phyloP scores from a whole-genome alignment of 805 yeast genomes.

The Zygoascus bituminiphila region DNA sequence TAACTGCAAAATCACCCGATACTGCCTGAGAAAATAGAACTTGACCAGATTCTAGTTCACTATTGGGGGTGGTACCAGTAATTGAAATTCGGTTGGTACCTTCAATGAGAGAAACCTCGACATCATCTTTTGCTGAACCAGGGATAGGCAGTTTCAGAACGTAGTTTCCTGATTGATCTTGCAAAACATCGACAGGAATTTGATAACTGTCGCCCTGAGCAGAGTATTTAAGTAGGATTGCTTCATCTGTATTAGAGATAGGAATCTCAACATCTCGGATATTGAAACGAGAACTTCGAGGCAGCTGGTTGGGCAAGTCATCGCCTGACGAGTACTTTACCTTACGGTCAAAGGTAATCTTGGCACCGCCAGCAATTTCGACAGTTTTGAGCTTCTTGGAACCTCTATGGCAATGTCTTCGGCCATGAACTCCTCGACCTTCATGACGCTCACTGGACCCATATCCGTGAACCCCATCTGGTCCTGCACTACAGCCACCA shows the following conservation, averaged over 20 bases:
- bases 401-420: background rate
- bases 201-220: background rate
- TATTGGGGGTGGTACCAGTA: background rate
- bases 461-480: background rate
- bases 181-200: background rate
- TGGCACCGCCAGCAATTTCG: background rate
- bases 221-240: background rate
- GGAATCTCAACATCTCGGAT: conserved; percentile 41
- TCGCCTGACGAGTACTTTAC: background rate
- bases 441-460: background rate
- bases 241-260: conserved; percentile 28
- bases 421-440: background rate
- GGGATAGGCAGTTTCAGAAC: background rate
- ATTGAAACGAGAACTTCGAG: conserved; percentile 6
- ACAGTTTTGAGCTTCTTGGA: background rate
- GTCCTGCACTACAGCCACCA: too few relatives aligned
- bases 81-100: background rate
- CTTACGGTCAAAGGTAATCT: background rate
- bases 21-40: background rate
- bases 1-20: background rate
- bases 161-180: background rate
- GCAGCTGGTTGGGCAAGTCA: background rate
- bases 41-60: background rate
- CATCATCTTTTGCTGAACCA: background rate
- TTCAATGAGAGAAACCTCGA: background rate